Conservation (phyloP, 1,284 basidiomycete genomes). For the Ceraceosorus guamensis region DNA sequence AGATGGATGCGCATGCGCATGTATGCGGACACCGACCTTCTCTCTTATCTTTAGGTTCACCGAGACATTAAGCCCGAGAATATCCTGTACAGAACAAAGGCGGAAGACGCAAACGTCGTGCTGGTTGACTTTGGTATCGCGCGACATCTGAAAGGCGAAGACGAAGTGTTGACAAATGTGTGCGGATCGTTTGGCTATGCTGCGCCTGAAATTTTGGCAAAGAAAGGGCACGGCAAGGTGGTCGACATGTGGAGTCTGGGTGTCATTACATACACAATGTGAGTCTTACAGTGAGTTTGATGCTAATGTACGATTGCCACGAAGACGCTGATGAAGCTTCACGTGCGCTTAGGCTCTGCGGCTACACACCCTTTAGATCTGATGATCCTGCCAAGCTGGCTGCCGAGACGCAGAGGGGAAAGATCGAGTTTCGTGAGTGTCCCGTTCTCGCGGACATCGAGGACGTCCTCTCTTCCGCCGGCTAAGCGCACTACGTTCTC, state of each 20-base stretch:
- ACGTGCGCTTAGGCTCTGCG: slow-evolving; percentile 26
- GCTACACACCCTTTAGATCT: slow-evolving; percentile 68
- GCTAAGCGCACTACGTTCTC: not conserved
- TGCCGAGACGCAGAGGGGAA: slow-evolving; percentile 73
- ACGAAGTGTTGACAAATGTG: slow-evolving; percentile 69
- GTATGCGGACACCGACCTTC: not conserved
- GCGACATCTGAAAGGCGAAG: slow-evolving; percentile 50
- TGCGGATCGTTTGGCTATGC: slow-evolving; percentile 92
- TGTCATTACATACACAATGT: slow-evolving; percentile 71
- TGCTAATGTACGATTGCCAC: not conserved
- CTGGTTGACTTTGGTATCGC: slow-evolving; percentile 76
- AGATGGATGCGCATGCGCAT: not conserved
- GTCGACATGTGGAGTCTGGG: slow-evolving; percentile 92
- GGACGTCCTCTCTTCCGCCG: not conserved
- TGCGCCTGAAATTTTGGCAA: slow-evolving; percentile 73
- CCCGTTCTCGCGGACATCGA: too few relatives aligned
- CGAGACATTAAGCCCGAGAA: slow-evolving; percentile 63
- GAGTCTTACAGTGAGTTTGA: slow-evolving; percentile 1
- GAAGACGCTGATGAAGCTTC: not conserved
- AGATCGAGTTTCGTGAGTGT: slow-evolving; percentile 62
- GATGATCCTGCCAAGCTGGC: slow-evolving; percentile 70
- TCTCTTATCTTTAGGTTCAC: slow-evolving; percentile 21
- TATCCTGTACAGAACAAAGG: slow-evolving; percentile 73
- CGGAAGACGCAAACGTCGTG: slow-evolving; percentile 54
- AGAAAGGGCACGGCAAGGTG: slow-evolving; percentile 76